Base-by-base conservation (phyloP, 73 alveolate species). In the Paramecium sonneborni region DNA sequence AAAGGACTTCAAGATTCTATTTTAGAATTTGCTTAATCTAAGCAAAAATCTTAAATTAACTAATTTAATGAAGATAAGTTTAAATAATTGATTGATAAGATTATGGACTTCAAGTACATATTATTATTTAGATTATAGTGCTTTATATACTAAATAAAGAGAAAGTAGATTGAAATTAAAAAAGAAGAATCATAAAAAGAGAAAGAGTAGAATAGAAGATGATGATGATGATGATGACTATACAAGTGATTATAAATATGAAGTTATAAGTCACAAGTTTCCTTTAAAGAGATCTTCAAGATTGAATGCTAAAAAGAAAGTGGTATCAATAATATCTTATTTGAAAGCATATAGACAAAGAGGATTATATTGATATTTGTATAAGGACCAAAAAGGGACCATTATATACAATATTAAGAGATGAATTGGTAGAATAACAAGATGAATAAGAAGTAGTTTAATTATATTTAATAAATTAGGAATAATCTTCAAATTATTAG, bases 61-160 rank as follows among this genome's bases (percentile, higher is more conserved):
- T 30, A 70, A 88, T 88, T 88, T 32, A 56, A 88, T 32, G 94
- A 88, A 48, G 85, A 70, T 20, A 69, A 76, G 69, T 88, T 88
- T 37, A 88, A 88, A 38, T 44, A 76, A 24, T 32, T 88, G 84
- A 88, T 88, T 39, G 94, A 88, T 20, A 88, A 88, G 57, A 88
- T 88, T 39, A 69, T 88, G 87, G 94, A 88, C 55, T 88, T 88
- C 43, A 88, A 88, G 94, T 88, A 88, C 15, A 15, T n/a, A n/a
- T 37, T 43, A n/a, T 43, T 7, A 5, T 24, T 11, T 2, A 38
- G 4, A 24, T 39, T 1, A 12, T 72, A 72, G 90, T 79, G 72
- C 90, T 39, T 48, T 79, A 11, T 79, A 79, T 46, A 79, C 90
- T 1, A 79, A 46, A 44, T 21, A 79, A 79, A 79, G 90, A 41